These are phyloP conservation scores for Jasminum sambac DNA, from an alignment of 257 asterid species.

Conservation along the genomic window DNA sequence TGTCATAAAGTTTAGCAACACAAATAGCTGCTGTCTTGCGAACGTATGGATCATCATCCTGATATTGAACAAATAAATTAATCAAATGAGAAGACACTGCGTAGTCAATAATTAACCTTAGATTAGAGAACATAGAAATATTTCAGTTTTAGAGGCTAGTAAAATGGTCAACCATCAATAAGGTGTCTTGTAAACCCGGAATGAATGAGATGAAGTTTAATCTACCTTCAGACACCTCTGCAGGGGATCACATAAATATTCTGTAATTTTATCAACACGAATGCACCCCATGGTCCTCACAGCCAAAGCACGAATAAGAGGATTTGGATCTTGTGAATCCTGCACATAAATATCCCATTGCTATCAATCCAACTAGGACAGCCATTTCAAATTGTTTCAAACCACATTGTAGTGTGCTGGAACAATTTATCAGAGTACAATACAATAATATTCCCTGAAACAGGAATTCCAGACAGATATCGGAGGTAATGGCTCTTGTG, in stretches of 20 bases:
- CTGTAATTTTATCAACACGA: conserved; percentile 98
- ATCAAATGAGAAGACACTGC: conserved; percentile 6
- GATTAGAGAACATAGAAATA: not conserved
- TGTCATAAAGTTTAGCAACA: conserved; percentile 98
- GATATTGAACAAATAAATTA: conserved; percentile 23
- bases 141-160: conserved; percentile 16
- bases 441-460: not conserved
- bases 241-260: conserved; percentile 94
- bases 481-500: conserved; percentile 11
- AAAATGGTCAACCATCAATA: conserved; percentile 14
- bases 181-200: conserved; percentile 21
- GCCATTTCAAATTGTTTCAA: conserved; percentile 22
- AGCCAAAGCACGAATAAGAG: conserved; percentile 96
- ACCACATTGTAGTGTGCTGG: not conserved
- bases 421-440: not conserved
- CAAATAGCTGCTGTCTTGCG: conserved; percentile 99
- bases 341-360: conserved; percentile 32
- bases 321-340: conserved; percentile 99
- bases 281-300: conserved; percentile 99
- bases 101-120: conserved; percentile 23
- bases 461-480: conserved; percentile 4
- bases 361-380: conserved; percentile 18
- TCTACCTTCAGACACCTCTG: conserved; percentile 96
- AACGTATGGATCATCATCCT: conserved; percentile 99
- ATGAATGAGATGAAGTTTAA: conserved; percentile 14